Evolutionary conservation across 1,139 yeast genomes (phyloP), one percentile per base, ranked within the genome.

Genomic region (Blastobotrys apis): DNA sequence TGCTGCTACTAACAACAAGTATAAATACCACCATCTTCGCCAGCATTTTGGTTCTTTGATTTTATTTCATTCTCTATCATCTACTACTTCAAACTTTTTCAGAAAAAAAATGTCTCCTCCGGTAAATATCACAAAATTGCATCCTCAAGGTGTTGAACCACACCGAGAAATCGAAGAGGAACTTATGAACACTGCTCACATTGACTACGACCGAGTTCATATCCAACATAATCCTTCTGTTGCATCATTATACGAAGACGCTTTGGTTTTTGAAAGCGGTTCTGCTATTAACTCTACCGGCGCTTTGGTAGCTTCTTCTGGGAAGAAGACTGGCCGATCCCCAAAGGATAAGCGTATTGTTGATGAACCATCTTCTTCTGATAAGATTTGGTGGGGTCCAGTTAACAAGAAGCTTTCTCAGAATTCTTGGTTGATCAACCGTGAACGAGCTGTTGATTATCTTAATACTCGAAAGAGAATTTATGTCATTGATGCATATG

Each of bases 351-450:
- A 92, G 71, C 87, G 98, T 73, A 86, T 92, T 68, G 97, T 92
- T 54, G 97, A 90, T 59, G 97, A 92, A 73, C 84, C 78, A 57
- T 75, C 94, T 44, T 88, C 97, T 33, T 69, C 77, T 47, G 78
- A 85, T 52, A 74, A 90, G 64, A 80, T 92, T 59, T 92, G 98
- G 97, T 92, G 98, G 98, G 98, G 98, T 25, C 97, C 97, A 8
- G 98, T 92, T 59, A 92, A 92, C 75, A 87, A 85, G 71, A 86
- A 90, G 71, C 92, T 92, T 60, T 84, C 87, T 53, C 96, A 87
- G 70, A 81, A 83, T 65, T 88, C 97, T 37, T 92, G 97, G 97
- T 80, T 81, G 62, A 90, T 92, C 60, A 86, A 94, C 67, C 84
- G 95, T 68, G 94, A 94, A 58, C 85, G 98, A 72, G 97, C 98